A percentile compares a stretch with the other conserved stretches of the same genome.
phyloP scores from a whole-genome alignment of 306 rosid genomes.

The Canavalia ensiformis region DNA sequence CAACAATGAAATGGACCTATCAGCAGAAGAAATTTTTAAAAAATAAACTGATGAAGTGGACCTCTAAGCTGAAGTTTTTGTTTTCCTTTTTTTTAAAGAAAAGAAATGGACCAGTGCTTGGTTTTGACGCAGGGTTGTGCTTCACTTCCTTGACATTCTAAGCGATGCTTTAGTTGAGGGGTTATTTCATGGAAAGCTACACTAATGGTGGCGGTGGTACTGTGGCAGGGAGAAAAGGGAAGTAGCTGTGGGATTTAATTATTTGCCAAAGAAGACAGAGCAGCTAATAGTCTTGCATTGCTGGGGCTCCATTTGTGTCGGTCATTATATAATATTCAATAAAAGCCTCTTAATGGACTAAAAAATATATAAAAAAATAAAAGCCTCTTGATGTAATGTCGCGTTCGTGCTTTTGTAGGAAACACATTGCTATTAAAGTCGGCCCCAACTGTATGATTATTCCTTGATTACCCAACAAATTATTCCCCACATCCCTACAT shows the following conservation, averaged over 20 bases:
- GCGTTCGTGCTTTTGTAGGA: constrained; percentile 44
- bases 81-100: neutral
- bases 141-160: constrained; percentile 20
- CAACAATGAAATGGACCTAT: constrained; percentile 25
- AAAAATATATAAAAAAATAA: neutral
- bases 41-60: constrained; percentile 27
- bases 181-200: constrained; percentile 48
- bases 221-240: constrained; percentile 1
- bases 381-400: constrained; percentile 39
- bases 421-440: constrained; percentile 40
- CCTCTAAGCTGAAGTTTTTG: constrained; percentile 37
- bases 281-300: constrained; percentile 45
- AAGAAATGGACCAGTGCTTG: constrained; percentile 29
- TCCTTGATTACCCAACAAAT: constrained; percentile 49
- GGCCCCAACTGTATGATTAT: constrained; percentile 47
- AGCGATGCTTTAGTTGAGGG: constrained; percentile 41
- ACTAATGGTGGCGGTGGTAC: constrained; percentile 5
- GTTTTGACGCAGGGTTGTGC: neutral
- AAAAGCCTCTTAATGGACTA: neutral
- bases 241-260: constrained; percentile 45
- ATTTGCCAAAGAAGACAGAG: constrained; percentile 46
- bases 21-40: constrained; percentile 23
- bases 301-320: constrained; percentile 46
- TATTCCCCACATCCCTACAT: constrained; percentile 16
- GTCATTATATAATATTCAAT: constrained; percentile 46